Evolutionary conservation across 768 basidiomycete genomes (phyloP).

Genomic region (Lactarius psammicola): DNA sequence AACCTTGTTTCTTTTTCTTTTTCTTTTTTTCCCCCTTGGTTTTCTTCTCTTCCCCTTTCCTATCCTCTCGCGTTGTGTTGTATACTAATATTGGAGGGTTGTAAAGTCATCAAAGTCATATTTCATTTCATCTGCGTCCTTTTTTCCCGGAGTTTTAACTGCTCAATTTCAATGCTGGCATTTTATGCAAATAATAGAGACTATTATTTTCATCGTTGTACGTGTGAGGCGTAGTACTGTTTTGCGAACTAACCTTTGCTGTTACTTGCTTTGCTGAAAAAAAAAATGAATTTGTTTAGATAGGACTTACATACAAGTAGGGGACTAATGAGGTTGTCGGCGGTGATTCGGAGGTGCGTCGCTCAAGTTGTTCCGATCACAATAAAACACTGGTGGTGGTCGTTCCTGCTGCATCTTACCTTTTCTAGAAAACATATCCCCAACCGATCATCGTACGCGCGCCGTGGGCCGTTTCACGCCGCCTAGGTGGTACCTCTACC

Average conservation of each 20-base stretch:
- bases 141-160: slow-evolving; percentile 2
- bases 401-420: neutral
- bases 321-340: neutral
- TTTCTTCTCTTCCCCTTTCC: slow-evolving; percentile 11
- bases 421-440: neutral
- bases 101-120: slow-evolving; percentile 23
- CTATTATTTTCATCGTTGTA: slow-evolving; percentile 10
- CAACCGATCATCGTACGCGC: neutral
- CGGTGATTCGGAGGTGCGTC: neutral
- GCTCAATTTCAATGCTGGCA: slow-evolving; percentile 24
- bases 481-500: neutral
- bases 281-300: neutral
- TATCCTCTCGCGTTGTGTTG: slow-evolving; percentile 24
- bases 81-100: slow-evolving; percentile 27
- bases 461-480: neutral
- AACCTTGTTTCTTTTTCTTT: neutral
- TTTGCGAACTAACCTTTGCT: neutral
- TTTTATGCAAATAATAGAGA: slow-evolving; percentile 26
- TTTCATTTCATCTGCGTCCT: slow-evolving; percentile 1
- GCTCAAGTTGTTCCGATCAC: neutral
- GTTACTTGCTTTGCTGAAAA: neutral
- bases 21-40: slow-evolving; percentile 6
- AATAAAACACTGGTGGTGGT: too few species aligned
- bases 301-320: neutral
- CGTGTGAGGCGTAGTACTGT: slow-evolving; percentile 3